These are phyloP conservation scores for Elsinoe perseae DNA, from an alignment of 2,329 filamentous ascomycete species.

Conservation along the genomic window DNA sequence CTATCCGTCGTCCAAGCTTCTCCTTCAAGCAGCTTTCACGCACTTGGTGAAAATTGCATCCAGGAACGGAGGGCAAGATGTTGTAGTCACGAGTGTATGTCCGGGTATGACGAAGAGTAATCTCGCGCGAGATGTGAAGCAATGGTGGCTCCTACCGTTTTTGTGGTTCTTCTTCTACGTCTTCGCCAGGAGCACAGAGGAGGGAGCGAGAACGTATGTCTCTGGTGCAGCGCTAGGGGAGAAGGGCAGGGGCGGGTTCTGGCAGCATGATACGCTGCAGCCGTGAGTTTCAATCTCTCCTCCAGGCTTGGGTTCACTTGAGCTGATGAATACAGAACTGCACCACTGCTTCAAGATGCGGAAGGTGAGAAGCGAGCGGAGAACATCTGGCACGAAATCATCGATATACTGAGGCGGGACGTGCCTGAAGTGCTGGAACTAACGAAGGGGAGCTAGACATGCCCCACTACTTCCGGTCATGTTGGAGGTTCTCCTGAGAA, in stretches of 20 bases:
- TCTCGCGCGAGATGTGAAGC: conserved; percentile 28
- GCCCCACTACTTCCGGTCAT: no score
- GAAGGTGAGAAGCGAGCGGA: conserved; percentile 27
- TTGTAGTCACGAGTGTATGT: conserved; percentile 32
- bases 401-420: conserved; percentile 27
- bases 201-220: conserved; percentile 29
- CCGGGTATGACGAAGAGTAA: conserved; percentile 29
- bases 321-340: conserved; percentile 17
- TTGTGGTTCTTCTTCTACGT: conserved; percentile 23
- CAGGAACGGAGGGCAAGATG: conserved; percentile 23
- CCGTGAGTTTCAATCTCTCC: conserved; percentile 19
- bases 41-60: conserved; percentile 22
- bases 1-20: conserved; percentile 30
- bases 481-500: no score
- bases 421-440: conserved; percentile 21
- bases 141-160: conserved; percentile 21
- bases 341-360: conserved; percentile 26
- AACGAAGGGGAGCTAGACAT: background rate
- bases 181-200: conserved; percentile 24
- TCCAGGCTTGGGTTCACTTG: background rate
- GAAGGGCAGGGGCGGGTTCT: conserved; percentile 30
- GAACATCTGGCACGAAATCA: conserved; percentile 31
- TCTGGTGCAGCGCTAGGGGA: conserved; percentile 31
- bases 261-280: conserved; percentile 30
- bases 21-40: conserved; percentile 30